These are phyloP conservation scores for Melanomma pulvis-pyrius DNA, from an alignment of 495 filamentous ascomycete species.

Conservation along the genomic window DNA sequence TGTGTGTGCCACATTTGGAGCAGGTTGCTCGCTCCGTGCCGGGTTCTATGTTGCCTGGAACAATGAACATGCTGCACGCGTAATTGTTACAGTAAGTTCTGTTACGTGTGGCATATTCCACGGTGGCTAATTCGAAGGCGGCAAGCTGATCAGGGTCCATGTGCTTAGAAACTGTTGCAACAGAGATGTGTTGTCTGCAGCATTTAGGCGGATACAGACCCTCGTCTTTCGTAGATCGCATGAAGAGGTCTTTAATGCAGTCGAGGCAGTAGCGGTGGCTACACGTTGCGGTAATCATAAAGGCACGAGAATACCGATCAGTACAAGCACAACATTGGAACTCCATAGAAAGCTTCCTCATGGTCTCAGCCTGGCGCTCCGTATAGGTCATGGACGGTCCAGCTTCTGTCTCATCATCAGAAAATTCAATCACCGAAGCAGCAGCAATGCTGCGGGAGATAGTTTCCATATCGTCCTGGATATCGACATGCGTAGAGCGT, in stretches of 20 bases:
- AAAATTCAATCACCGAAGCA: neutral
- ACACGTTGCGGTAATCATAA: neutral
- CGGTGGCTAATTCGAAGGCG: neutral
- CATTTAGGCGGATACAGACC: neutral
- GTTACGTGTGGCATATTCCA: neutral
- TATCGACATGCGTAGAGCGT: neutral
- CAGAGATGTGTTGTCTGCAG: neutral
- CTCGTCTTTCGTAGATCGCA: neutral
- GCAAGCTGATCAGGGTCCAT: neutral
- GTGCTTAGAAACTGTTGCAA: neutral
- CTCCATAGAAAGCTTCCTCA: conserved; percentile 1
- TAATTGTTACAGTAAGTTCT: conserved; percentile 2
- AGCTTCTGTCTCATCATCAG: conserved; percentile 9
- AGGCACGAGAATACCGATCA: neutral
- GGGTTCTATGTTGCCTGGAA: neutral
- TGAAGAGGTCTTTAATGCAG: neutral
- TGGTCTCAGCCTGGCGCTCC: conserved; percentile 10
- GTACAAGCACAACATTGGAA: conserved; percentile 9
- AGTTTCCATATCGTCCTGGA: neutral
- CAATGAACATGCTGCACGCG: conserved; percentile 11
- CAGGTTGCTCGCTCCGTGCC: neutral
- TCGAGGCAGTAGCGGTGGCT: conserved; percentile 1
- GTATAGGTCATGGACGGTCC: conserved; percentile 19
- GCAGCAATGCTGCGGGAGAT: neutral
- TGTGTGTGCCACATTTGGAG: neutral